phyloP scores from a whole-genome alignment of 768 basidiomycete species.

The Mycena pura region DNA sequence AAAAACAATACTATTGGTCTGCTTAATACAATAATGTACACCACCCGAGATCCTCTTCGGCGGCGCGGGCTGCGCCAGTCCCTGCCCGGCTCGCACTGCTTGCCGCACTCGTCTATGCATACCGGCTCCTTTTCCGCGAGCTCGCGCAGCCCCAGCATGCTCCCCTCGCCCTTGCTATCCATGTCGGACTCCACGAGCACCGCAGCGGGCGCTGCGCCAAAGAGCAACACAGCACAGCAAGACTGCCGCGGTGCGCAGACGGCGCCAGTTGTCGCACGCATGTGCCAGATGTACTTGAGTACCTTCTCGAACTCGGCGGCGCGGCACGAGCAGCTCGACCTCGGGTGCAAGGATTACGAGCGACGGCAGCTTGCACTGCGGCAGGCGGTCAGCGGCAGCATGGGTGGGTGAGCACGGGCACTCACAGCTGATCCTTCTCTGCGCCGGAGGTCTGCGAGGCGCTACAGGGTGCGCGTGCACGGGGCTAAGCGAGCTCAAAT shows the following conservation, averaged over 20 bases:
- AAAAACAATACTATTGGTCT: too few relatives aligned
- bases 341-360: conserved; percentile 86
- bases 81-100: too few relatives aligned
- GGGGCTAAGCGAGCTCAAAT: conserved; percentile 42
- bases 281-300: conserved; percentile 82
- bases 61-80: conserved; percentile 14
- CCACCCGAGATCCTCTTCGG: conserved; percentile 40
- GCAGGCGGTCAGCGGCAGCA: neutral
- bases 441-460: conserved; percentile 68
- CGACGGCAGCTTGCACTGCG: conserved; percentile 70
- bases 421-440: conserved; percentile 81
- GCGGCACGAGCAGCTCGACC: conserved; percentile 68
- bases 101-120: neutral
- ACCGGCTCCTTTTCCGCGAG: neutral
- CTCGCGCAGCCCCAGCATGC: too few relatives aligned
- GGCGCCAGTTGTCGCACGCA: conserved; percentile 36
- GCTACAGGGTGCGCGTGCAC: conserved; percentile 63
- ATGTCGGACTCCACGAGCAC: conserved; percentile 10
- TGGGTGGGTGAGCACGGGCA: neutral
- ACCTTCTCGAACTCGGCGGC: conserved; percentile 79
- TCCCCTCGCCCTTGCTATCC: conserved; percentile 29
- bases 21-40: too few relatives aligned
- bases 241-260: conserved; percentile 13
- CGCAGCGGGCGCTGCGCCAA: neutral
- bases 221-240: conserved; percentile 11